phyloP scores from a whole-genome alignment of 768 basidiomycete genomes.

The Leccinum imitatum region DNA sequence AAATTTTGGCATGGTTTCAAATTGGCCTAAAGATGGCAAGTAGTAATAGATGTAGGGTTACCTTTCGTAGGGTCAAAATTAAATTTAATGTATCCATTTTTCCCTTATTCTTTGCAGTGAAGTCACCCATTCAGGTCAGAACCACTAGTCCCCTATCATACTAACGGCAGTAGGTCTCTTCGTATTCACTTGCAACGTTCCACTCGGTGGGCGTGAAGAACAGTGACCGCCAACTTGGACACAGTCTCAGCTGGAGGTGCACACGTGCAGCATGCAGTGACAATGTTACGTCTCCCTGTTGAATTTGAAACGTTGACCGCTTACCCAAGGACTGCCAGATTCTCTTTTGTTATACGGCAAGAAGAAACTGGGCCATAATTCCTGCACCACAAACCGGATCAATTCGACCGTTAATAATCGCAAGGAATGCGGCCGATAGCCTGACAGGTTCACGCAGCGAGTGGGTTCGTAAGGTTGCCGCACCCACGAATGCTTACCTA shows the following conservation, averaged over 20 bases:
- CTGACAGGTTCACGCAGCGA: background rate
- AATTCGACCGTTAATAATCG: background rate
- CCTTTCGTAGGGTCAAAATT: background rate
- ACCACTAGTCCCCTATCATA: background rate
- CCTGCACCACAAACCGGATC: background rate
- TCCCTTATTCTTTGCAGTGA: background rate
- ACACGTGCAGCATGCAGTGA: background rate
- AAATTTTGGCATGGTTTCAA: background rate
- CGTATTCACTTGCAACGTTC: background rate
- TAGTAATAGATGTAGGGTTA: background rate
- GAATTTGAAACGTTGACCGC: background rate
- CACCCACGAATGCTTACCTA: conserved; percentile 1
- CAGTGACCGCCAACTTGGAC: background rate
- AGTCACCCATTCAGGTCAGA: background rate
- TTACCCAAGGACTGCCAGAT: background rate
- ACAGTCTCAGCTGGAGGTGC: background rate
- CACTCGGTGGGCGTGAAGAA: background rate
- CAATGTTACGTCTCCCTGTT: background rate
- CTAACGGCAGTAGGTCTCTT: background rate
- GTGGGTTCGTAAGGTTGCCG: background rate
- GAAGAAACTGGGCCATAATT: background rate
- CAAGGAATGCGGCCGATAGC: conserved; percentile 5
- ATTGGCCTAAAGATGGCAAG: background rate
- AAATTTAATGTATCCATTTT: background rate
- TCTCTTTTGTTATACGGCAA: background rate